phyloP scores from a whole-genome alignment of 306 rosid genomes.

The Vigna angularis region DNA sequence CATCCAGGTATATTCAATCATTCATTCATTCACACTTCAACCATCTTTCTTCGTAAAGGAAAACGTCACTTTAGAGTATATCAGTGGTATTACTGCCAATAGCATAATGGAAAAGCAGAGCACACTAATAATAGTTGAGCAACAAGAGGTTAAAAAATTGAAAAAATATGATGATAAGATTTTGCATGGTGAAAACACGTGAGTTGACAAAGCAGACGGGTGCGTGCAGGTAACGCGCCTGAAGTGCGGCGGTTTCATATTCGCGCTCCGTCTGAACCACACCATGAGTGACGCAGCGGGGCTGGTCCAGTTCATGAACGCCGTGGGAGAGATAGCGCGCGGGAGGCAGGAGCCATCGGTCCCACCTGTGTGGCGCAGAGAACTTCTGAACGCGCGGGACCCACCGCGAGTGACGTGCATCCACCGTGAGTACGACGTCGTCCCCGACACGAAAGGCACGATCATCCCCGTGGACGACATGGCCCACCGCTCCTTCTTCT shows the following conservation, averaged over 20 bases:
- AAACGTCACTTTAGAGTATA: too few relatives aligned
- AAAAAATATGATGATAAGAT: too few relatives aligned
- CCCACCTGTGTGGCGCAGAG: conserved; percentile 55
- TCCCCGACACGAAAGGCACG: conserved; percentile 53
- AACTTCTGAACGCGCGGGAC: conserved; percentile 48
- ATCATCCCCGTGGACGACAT: conserved; percentile 56
- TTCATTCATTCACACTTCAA: too few relatives aligned
- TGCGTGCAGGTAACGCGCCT: conserved; percentile 44
- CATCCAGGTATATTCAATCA: conserved; percentile 39
- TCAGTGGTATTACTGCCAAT: too few relatives aligned
- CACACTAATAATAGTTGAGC: too few relatives aligned
- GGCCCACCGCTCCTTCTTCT: conserved; percentile 64
- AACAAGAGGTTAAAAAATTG: too few relatives aligned
- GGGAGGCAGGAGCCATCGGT: conserved; percentile 50
- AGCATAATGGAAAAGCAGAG: too few relatives aligned
- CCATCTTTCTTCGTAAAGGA: too few relatives aligned
- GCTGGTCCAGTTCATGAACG: conserved; percentile 58
- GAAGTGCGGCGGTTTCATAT: conserved; percentile 64
- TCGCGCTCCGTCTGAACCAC: conserved; percentile 59
- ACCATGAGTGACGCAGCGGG: conserved; percentile 61
- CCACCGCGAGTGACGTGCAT: conserved; percentile 51
- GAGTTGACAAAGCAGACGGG: too few relatives aligned
- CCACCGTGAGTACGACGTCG: conserved; percentile 63
- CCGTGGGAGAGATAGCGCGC: conserved; percentile 55
- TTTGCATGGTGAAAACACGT: not conserved